These are phyloP conservation scores for Dendrobium huoshanense DNA, from an alignment of 106 monocot species.

Conservation along the genomic window DNA sequence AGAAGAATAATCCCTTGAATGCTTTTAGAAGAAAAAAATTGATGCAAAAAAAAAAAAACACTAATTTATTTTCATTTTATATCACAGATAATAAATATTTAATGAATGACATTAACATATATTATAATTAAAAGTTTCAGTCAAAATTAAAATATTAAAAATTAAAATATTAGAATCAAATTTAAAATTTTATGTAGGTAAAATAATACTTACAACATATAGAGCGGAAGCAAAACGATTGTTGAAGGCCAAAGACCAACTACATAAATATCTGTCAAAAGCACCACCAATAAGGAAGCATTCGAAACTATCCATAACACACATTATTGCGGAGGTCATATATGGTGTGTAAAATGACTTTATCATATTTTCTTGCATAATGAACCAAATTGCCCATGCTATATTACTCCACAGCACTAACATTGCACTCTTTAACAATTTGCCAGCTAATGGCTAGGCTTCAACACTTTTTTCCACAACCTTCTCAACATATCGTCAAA, in stretches of 20 bases:
- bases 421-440: conserved; percentile 22
- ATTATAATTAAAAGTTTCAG: too few relatives aligned
- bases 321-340: conserved; percentile 56
- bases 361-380: conserved; percentile 68
- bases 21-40: too few relatives aligned
- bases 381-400: conserved; percentile 78
- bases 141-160: too few relatives aligned
- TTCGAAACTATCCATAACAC: conserved; percentile 46
- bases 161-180: too few relatives aligned
- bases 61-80: too few relatives aligned
- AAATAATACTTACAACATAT: conserved; percentile 53
- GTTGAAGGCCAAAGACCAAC: conserved; percentile 63
- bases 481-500: conserved; percentile 59
- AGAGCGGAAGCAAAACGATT: conserved; percentile 46
- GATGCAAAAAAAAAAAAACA: too few relatives aligned
- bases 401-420: conserved; percentile 61
- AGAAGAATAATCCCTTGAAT: too few relatives aligned
- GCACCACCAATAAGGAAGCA: conserved; percentile 33
- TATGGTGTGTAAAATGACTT: conserved; percentile 48
- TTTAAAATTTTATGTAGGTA: too few relatives aligned
- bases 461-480: background rate
- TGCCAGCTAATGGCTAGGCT: background rate
- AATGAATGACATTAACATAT: too few relatives aligned
- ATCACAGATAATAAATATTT: too few relatives aligned
- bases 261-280: conserved; percentile 26